Percentiles rank a stretch among this genome's conserved stretches.
Evolutionary conservation across 257 asterid species (phyloP).

Genomic region (Leonotis leonurus): DNA sequence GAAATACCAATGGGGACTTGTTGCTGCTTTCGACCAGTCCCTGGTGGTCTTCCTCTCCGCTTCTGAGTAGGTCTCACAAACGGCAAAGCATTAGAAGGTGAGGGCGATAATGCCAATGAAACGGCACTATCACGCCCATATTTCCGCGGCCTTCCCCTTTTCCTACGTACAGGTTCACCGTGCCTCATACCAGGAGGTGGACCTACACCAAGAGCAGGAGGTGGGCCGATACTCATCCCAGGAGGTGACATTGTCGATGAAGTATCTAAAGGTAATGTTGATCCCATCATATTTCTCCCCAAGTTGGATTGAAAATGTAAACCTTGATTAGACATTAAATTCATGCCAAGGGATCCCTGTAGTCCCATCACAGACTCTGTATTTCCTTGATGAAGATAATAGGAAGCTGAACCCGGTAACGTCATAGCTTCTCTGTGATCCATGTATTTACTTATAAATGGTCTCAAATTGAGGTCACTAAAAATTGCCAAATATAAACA

Average conservation of each 20-base stretch:
- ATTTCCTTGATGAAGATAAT: conserved; percentile 36
- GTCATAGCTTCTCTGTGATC: conserved; percentile 42
- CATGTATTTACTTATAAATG: conserved; percentile 29
- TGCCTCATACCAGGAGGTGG: conserved; percentile 36
- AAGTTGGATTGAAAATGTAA: conserved; percentile 32
- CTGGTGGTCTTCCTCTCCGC: conserved; percentile 63
- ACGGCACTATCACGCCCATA: conserved; percentile 24
- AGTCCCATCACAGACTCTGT: conserved; percentile 28
- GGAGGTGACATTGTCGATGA: conserved; percentile 38
- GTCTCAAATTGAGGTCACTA: conserved; percentile 12
- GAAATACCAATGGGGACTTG: conserved; percentile 40
- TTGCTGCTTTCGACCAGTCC: conserved; percentile 45
- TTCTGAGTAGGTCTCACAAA: conserved; percentile 34
- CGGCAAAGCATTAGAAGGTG: conserved; percentile 34
- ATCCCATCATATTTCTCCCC: conserved; percentile 31
- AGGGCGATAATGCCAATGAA: conserved; percentile 34
- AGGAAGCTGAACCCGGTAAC: conserved; percentile 39
- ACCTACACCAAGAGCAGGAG: conserved; percentile 31
- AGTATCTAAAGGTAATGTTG: conserved; percentile 33
- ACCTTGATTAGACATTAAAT: conserved; percentile 26
- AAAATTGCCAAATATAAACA: not conserved
- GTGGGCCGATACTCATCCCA: conserved; percentile 36
- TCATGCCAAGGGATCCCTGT: conserved; percentile 37
- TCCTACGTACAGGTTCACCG: conserved; percentile 45
- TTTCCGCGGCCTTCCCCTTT: conserved; percentile 55